Base-by-base conservation (phyloP, 176 grass and related monocot genomes). In the Rhipidocladum racemiflorum region DNA sequence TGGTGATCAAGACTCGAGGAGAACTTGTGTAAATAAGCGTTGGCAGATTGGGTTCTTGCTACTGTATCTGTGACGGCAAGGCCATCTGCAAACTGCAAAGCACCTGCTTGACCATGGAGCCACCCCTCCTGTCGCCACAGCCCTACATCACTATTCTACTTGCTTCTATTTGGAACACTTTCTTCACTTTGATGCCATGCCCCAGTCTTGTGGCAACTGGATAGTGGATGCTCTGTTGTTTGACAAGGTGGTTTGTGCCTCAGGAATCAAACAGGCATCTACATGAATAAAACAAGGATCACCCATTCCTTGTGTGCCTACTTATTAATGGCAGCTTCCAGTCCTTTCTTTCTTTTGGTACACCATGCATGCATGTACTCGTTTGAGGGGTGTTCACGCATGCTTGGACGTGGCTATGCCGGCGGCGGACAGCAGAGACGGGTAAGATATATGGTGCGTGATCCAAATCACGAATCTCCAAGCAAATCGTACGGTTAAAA, bases 71-170 rank as follows among this genome's bases (percentile, higher is more conserved):
- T 53, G 50, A 8, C 85, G 96, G 73, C 96, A 91, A 79, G 92
- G 87, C 21, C 92, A 88, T 46, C 54, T 85, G 69, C 11, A 78
- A 68, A 98, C 96, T 3, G 90, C 72, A 32, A 84, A 90, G 54
- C 95, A 91, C 84, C 88, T 98, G 50, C 87, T 98, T 18, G 87
- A 86, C 71, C 92, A 88, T 70, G 89, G 89, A 6, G 89, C 96
- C 66, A 63, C 93, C 34, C 91, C 92, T 66, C 93, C 96, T 13
- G 68, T 86, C 61, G 84, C 92, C 44, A 98, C 96, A 68, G 64
- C 92, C 20, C 76, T 98, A 57, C 96, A 98, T 66, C 90, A 95
- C 9, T 76, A 49, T 54, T 81, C 79, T 12, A 20, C 32, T 25
- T 61, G 20, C 1, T 75, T 75, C 77, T 71, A 25, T 51, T 76